Percentiles rank a stretch among this genome's conserved stretches.
Evolutionary conservation across 78 protist genomes (phyloP).

Genomic region (Dictyostelium citrinum): DNA sequence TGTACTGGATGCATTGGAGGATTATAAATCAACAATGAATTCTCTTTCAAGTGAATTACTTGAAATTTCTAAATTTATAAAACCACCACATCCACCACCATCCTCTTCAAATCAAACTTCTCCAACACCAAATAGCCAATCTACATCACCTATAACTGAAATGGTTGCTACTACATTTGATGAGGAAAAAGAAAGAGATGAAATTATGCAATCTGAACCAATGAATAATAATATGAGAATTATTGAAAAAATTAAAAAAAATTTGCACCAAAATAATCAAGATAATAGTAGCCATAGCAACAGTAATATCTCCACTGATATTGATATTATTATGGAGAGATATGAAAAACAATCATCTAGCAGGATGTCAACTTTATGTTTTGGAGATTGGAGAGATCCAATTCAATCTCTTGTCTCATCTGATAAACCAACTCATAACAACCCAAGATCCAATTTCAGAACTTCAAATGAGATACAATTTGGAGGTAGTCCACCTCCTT

Average conservation of each 20-base stretch:
- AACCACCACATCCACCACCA: background rate
- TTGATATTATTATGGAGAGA: background rate
- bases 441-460: conserved; percentile 3
- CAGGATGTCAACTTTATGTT: background rate
- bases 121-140: background rate
- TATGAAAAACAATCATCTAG: background rate
- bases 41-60: background rate
- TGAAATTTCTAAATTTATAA: background rate
- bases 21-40: background rate
- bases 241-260: background rate
- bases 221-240: background rate
- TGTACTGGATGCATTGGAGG: background rate
- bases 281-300: background rate
- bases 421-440: background rate
- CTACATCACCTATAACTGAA: background rate
- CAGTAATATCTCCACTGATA: background rate
- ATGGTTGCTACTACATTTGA: background rate
- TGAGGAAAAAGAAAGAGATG: background rate
- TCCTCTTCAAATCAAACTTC: background rate
- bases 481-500: background rate
- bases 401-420: conserved; percentile 14
- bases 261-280: background rate
- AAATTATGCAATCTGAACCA: background rate
- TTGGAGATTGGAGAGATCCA: conserved; percentile 39
- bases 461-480: background rate